phyloP scores from a whole-genome alignment of 164 flowering plant species.

The Vitis amurensis region DNA sequence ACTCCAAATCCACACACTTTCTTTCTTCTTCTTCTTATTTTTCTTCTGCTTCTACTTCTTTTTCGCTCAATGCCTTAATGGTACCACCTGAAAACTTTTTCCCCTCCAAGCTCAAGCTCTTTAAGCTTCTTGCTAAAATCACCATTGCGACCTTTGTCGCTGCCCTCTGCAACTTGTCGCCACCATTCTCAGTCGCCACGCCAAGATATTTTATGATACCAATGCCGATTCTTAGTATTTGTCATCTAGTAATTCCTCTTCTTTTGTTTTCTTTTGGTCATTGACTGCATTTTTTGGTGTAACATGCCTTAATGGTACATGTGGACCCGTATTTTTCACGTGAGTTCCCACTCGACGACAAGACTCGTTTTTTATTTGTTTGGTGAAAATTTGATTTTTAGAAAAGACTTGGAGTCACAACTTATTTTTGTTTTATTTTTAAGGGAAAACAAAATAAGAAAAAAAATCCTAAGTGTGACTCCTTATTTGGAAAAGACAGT shows the following conservation, averaged over 20 bases:
- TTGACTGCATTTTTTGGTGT: too few relatives aligned
- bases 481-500: too few relatives aligned
- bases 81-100: slow-evolving; percentile 57
- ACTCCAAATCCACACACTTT: slow-evolving; percentile 1
- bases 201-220: slow-evolving; percentile 70
- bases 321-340: too few relatives aligned
- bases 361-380: too few relatives aligned
- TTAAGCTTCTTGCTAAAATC: slow-evolving; percentile 47
- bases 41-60: slow-evolving; percentile 12
- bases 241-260: slow-evolving; percentile 36
- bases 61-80: slow-evolving; percentile 15
- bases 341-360: too few relatives aligned
- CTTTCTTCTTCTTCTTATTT: too few relatives aligned
- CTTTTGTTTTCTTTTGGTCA: not conserved
- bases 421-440: too few relatives aligned
- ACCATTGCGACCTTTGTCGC: slow-evolving; percentile 59
- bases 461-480: too few relatives aligned
- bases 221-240: slow-evolving; percentile 21
- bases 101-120: slow-evolving; percentile 60
- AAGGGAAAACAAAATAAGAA: too few relatives aligned
- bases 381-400: too few relatives aligned
- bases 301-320: too few relatives aligned
- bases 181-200: slow-evolving; percentile 25
- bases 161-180: slow-evolving; percentile 43
- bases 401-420: too few relatives aligned